phyloP scores from a whole-genome alignment of 2,329 filamentous ascomycete genomes.

The Apiospora phragmitis region DNA sequence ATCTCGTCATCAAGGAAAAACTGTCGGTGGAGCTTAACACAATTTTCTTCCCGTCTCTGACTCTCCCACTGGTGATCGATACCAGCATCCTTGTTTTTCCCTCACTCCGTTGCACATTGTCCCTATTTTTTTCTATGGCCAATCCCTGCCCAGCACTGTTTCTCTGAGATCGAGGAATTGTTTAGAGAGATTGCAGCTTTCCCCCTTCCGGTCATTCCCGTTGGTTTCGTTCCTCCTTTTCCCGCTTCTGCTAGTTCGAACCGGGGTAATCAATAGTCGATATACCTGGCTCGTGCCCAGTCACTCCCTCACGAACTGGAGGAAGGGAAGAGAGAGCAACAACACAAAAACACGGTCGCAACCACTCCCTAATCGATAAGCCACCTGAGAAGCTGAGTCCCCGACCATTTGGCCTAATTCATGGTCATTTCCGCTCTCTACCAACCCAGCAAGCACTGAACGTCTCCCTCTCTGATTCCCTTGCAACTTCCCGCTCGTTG shows the following conservation, averaged over 20 bases:
- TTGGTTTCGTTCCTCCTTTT: background rate
- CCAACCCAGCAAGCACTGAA: constrained; percentile 4
- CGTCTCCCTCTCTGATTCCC: background rate
- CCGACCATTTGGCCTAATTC: background rate
- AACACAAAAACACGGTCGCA: background rate
- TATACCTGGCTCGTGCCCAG: constrained; percentile 4
- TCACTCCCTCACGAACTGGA: constrained; percentile 4
- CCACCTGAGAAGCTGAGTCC: background rate
- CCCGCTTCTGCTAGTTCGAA: background rate
- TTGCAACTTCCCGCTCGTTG: background rate
- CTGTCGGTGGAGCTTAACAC: background rate
- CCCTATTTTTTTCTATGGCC: background rate
- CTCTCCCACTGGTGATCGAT: background rate
- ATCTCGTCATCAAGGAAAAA: background rate
- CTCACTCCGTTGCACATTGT: background rate
- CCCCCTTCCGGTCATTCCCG: constrained; percentile 5
- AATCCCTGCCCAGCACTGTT: constrained; percentile 3
- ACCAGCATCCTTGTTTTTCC: background rate
- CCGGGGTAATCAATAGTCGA: background rate
- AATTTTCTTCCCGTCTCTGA: background rate
- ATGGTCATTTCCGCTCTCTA: background rate
- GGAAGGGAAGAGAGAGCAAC: constrained; percentile 1
- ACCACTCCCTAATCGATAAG: constrained; percentile 6
- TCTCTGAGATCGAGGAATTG: background rate
- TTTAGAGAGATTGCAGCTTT: background rate